A percentile compares a stretch with the other conserved stretches of the same genome.
phyloP scores from a whole-genome alignment of 2,329 filamentous ascomycete species.

The Neoscytalidium dimidiatum region DNA sequence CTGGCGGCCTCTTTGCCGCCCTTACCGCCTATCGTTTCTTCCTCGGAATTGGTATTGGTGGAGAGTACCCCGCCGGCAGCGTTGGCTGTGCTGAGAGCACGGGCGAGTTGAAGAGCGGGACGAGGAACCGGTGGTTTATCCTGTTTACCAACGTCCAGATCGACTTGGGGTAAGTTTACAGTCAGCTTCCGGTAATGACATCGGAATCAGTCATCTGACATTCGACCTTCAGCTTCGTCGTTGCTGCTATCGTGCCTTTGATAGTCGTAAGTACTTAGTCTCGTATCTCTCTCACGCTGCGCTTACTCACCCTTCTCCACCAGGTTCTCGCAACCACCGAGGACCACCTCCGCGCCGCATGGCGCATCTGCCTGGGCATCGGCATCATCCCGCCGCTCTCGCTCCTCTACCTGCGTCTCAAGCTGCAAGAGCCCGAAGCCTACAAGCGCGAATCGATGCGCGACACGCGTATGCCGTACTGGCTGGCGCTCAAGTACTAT shows the following conservation, averaged over 20 bases:
- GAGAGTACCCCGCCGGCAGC: constrained; percentile 79
- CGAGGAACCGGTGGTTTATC: constrained; percentile 79
- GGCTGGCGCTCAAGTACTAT: constrained; percentile 54
- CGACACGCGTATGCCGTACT: constrained; percentile 43
- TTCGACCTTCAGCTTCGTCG: constrained; percentile 58
- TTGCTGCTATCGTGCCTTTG: constrained; percentile 76
- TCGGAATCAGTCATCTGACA: not conserved
- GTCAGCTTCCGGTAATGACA: not conserved
- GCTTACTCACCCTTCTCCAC: too few species aligned
- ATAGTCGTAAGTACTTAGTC: constrained; percentile 52
- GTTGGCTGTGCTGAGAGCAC: constrained; percentile 84
- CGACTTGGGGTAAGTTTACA: constrained; percentile 60
- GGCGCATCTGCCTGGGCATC: constrained; percentile 75
- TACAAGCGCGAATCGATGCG: constrained; percentile 54
- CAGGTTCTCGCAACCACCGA: constrained; percentile 56
- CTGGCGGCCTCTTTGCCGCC: constrained; percentile 72
- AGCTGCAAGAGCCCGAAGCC: constrained; percentile 54
- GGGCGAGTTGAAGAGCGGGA: constrained; percentile 76
- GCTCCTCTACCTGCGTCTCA: constrained; percentile 59
- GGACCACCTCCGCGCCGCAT: constrained; percentile 70
- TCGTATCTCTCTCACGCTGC: too few species aligned
- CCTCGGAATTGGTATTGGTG: constrained; percentile 69
- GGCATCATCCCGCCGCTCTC: constrained; percentile 50
- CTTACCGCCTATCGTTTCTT: constrained; percentile 85
- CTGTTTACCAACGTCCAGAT: constrained; percentile 89